Evolutionary conservation across 768 basidiomycete genomes (phyloP).

Genomic region (Suillus variegatus): DNA sequence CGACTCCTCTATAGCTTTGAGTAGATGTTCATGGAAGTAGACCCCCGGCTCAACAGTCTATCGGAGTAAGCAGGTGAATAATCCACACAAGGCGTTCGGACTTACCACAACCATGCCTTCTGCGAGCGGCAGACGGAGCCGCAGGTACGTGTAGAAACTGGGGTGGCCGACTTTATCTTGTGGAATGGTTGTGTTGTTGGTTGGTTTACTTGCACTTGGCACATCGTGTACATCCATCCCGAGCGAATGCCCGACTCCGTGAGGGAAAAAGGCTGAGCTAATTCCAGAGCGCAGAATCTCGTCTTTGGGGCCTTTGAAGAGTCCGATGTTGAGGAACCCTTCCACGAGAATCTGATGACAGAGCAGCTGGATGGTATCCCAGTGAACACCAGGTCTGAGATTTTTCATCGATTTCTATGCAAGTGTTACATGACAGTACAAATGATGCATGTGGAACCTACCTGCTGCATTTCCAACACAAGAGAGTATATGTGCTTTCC

Average conservation of each 20-base stretch:
- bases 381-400: constrained; percentile 78
- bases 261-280: constrained; percentile 89
- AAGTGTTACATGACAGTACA: neutral
- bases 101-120: constrained; percentile 85
- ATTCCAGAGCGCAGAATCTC: constrained; percentile 77
- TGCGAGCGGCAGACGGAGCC: constrained; percentile 73
- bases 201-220: constrained; percentile 78
- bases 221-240: constrained; percentile 96
- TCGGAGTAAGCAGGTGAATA: constrained; percentile 8
- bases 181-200: constrained; percentile 51
- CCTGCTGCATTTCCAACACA: constrained; percentile 89
- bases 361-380: constrained; percentile 85
- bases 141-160: constrained; percentile 77
- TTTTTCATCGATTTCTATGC: constrained; percentile 65
- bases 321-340: constrained; percentile 81
- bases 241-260: constrained; percentile 88
- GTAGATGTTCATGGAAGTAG: constrained; percentile 80
- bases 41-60: constrained; percentile 91
- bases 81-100: constrained; percentile 18
- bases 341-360: constrained; percentile 82
- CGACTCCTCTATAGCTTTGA: neutral
- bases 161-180: constrained; percentile 45
- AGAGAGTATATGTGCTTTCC: constrained; percentile 83
- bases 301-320: constrained; percentile 75
- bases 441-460: constrained; percentile 24